phyloP scores from a whole-genome alignment of 805 yeast genomes.

The Sugiyamaella qingdaonensis region DNA sequence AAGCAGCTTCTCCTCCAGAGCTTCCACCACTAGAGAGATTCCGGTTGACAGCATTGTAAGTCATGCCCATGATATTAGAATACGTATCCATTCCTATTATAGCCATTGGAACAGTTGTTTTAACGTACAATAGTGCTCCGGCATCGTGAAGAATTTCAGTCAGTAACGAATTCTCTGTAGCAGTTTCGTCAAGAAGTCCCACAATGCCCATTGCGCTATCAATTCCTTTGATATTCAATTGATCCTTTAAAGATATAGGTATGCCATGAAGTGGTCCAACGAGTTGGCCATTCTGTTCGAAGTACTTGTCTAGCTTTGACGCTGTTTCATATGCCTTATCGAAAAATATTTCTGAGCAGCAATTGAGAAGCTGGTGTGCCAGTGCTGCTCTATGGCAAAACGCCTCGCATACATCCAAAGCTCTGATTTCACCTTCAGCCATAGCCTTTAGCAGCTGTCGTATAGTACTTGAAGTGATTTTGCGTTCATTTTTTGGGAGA shows the following conservation, averaged over 20 bases:
- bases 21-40: conserved; percentile 48
- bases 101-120: conserved; percentile 57
- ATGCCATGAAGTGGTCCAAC: conserved; percentile 64
- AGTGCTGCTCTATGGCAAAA: conserved; percentile 55
- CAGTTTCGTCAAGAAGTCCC: conserved; percentile 1
- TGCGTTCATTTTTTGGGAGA: neutral
- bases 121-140: conserved; percentile 60
- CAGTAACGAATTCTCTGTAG: conserved; percentile 42
- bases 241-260: conserved; percentile 57
- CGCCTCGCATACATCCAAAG: conserved; percentile 48
- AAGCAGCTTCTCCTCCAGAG: conserved; percentile 52
- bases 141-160: conserved; percentile 43
- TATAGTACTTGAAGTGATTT: conserved; percentile 9
- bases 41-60: conserved; percentile 44
- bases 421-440: conserved; percentile 34
- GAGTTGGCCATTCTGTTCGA: conserved; percentile 38
- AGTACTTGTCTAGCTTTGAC: conserved; percentile 48
- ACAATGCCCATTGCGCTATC: neutral
- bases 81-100: conserved; percentile 52
- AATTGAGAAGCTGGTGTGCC: conserved; percentile 50
- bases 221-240: neutral
- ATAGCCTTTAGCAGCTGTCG: neutral
- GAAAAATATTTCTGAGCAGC: conserved; percentile 40
- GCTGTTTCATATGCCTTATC: conserved; percentile 59
- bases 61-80: conserved; percentile 43